Evolutionary conservation across 2,329 filamentous ascomycete genomes (phyloP).

Genomic region (Claviceps lovelessii): DNA sequence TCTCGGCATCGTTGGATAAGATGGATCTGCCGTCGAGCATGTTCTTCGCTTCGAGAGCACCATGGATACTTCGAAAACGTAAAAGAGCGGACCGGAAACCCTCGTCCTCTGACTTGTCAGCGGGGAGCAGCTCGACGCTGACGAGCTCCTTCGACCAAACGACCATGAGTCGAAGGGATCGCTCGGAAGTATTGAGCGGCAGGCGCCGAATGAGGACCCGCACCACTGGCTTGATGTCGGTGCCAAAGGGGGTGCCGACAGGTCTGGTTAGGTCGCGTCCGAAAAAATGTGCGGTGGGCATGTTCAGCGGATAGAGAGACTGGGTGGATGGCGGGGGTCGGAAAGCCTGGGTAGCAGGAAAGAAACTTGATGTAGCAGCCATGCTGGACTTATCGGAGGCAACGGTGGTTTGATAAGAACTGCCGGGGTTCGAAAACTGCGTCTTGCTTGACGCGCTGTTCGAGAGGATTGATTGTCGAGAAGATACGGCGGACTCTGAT

Average conservation of each 20-base stretch:
- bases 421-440: too few species aligned
- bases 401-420: too few species aligned
- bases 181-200: constrained; percentile 37
- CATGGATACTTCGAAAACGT: constrained; percentile 36
- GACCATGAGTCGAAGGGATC: constrained; percentile 41
- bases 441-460: too few species aligned
- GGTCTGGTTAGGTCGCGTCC: constrained; percentile 29
- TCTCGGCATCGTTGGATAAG: constrained; percentile 33
- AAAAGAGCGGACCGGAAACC: constrained; percentile 38
- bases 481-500: constrained; percentile 7
- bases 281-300: constrained; percentile 16
- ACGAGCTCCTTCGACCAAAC: constrained; percentile 43
- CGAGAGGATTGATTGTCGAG: constrained; percentile 3
- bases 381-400: constrained; percentile 17
- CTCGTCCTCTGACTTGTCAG: constrained; percentile 34
- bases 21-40: constrained; percentile 43
- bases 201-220: constrained; percentile 39
- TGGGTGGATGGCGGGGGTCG: too few species aligned
- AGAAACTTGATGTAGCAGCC: constrained; percentile 28
- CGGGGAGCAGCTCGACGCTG: constrained; percentile 35
- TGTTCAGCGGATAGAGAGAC: too few species aligned
- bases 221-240: constrained; percentile 21
- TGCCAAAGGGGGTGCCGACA: constrained; percentile 25
- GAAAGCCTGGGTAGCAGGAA: constrained; percentile 26
- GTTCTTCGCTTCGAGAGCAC: constrained; percentile 40